A percentile compares a stretch with the other conserved stretches of the same genome.
Conservation (phyloP, 140 eudicot genomes). For the Senecio squalidus region DNA sequence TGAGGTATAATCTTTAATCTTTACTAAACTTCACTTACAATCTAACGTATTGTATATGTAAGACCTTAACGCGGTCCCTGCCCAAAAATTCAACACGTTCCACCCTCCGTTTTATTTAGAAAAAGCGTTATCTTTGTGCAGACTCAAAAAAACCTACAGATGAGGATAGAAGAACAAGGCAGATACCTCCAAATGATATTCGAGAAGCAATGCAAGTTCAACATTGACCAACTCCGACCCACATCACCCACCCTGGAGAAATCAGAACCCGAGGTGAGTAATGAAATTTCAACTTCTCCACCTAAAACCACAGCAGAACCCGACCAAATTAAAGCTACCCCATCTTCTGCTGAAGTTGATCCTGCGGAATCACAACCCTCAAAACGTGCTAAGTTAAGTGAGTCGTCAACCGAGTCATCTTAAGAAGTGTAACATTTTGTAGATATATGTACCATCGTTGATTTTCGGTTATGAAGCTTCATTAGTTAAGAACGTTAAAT, state of each 20-base stretch:
- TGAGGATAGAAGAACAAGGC: constrained; percentile 96
- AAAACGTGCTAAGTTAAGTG: constrained; percentile 54
- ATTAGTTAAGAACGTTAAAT: constrained; percentile 5
- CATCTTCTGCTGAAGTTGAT: constrained; percentile 38
- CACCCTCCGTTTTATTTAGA: no score
- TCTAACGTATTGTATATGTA: no score
- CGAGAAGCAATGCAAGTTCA: constrained; percentile 75
- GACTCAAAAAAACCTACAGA: constrained; percentile 84
- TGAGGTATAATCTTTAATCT: constrained; percentile 45
- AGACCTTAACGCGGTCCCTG: no score
- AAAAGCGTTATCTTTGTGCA: constrained; percentile 30
- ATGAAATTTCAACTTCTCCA: constrained; percentile 37
- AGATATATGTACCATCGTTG: constrained; percentile 21
- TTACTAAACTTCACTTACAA: neutral
- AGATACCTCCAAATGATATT: constrained; percentile 74
- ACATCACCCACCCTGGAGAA: constrained; percentile 42
- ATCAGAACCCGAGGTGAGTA: constrained; percentile 25
- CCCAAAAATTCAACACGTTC: no score
- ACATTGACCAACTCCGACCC: constrained; percentile 38
- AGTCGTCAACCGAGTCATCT: constrained; percentile 23
- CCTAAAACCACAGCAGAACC: constrained; percentile 25
- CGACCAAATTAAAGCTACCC: constrained; percentile 23
- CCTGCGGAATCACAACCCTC: constrained; percentile 42
- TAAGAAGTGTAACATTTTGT: constrained; percentile 5
- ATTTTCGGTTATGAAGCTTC: constrained; percentile 2